Conservation (phyloP, 2,329 filamentous ascomycete species). For the Alternaria burnsii region DNA sequence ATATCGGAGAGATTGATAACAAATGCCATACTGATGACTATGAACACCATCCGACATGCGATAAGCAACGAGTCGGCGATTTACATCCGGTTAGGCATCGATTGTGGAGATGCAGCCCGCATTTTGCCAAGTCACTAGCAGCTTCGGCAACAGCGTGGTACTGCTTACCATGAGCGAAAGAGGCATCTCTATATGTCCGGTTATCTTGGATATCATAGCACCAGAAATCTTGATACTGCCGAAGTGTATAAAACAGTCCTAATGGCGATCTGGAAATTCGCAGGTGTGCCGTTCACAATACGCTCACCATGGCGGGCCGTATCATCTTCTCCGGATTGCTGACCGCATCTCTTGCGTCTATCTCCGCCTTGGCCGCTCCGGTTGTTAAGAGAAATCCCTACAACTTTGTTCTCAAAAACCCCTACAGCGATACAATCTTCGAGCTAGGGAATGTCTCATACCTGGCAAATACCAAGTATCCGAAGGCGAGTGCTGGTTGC, state of each 20-base stretch:
- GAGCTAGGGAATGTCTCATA: constrained; percentile 50
- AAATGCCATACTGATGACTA: not conserved
- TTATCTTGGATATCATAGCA: not conserved
- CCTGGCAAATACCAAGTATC: constrained; percentile 47
- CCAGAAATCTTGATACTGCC: not conserved
- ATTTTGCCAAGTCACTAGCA: constrained; percentile 6
- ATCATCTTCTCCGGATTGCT: constrained; percentile 14
- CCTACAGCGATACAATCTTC: constrained; percentile 47
- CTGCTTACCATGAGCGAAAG: constrained; percentile 5
- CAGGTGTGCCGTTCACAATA: not conserved
- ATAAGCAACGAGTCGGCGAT: constrained; percentile 1
- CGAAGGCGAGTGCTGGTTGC: constrained; percentile 30
- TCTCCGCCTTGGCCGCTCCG: constrained; percentile 20
- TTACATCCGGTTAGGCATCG: not conserved
- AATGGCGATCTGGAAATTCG: not conserved
- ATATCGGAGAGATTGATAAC: constrained; percentile 3
- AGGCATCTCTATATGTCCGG: constrained; percentile 3
- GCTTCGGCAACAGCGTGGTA: not conserved
- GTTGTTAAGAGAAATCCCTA: constrained; percentile 31
- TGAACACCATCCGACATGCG: not conserved
- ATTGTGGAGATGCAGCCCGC: constrained; percentile 2
- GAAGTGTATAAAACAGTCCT: not conserved
- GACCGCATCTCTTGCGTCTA: constrained; percentile 17
- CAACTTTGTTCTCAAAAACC: constrained; percentile 27
- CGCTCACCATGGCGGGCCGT: constrained; percentile 19